phyloP scores from a whole-genome alignment of 441 rosid genomes.

The Manihot esculenta region DNA sequence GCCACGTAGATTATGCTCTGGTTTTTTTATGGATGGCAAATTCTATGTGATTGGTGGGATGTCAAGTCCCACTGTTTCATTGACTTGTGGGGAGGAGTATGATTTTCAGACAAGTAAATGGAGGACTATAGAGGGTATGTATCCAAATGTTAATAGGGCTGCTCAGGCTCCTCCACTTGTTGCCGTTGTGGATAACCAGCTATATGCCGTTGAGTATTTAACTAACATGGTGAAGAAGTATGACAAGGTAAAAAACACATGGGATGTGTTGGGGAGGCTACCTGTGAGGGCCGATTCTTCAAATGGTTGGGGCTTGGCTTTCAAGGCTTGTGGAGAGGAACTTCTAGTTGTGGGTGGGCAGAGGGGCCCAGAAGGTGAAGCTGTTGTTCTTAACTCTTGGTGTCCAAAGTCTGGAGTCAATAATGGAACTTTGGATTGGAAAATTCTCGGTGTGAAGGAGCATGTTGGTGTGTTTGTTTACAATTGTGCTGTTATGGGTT shows the following conservation, averaged over 20 bases:
- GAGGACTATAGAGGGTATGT: slow-evolving; percentile 74
- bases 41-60: slow-evolving; percentile 83
- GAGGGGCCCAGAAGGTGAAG: slow-evolving; percentile 34
- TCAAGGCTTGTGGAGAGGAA: slow-evolving; percentile 34
- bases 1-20: slow-evolving; percentile 73
- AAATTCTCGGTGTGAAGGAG: slow-evolving; percentile 34
- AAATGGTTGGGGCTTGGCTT: slow-evolving; percentile 39
- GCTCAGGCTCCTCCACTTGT: slow-evolving; percentile 51
- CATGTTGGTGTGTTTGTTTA: slow-evolving; percentile 30
- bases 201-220: slow-evolving; percentile 34
- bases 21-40: slow-evolving; percentile 81
- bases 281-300: slow-evolving; percentile 39
- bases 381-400: slow-evolving; percentile 34
- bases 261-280: slow-evolving; percentile 36
- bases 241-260: slow-evolving; percentile 28
- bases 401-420: slow-evolving; percentile 28
- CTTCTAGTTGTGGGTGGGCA: slow-evolving; percentile 37
- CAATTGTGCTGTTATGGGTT: slow-evolving; percentile 37
- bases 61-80: slow-evolving; percentile 57
- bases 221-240: slow-evolving; percentile 40
- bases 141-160: slow-evolving; percentile 67
- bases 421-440: slow-evolving; percentile 32
- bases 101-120: slow-evolving; percentile 63
- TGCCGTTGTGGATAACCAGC: slow-evolving; percentile 34
- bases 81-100: slow-evolving; percentile 77